Conservation (phyloP, 2,329 filamentous ascomycete species). For the Colletotrichum spaethianum region DNA sequence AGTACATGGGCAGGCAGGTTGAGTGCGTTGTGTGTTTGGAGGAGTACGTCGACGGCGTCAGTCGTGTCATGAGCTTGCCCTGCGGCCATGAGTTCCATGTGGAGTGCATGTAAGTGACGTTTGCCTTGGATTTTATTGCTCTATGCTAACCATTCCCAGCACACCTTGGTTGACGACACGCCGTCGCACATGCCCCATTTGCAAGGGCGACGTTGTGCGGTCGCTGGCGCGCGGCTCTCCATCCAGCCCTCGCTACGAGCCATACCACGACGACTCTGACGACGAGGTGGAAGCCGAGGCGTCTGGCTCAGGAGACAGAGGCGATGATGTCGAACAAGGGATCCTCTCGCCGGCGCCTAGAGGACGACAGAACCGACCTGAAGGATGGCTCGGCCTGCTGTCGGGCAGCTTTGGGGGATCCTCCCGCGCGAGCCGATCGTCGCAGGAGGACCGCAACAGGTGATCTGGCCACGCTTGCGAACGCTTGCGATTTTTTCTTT, state of each 20-base stretch:
- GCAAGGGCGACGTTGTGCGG: conserved; percentile 94
- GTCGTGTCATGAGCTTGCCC: conserved; percentile 94
- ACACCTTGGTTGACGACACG: conserved; percentile 97
- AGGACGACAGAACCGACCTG: conserved; percentile 45
- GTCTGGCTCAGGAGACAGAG: conserved; percentile 49
- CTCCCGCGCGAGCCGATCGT: conserved; percentile 27
- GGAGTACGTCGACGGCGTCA: conserved; percentile 95
- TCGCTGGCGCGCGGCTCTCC: conserved; percentile 71
- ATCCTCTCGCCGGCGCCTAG: conserved; percentile 46
- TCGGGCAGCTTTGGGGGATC: conserved; percentile 47
- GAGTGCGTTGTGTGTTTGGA: conserved; percentile 98
- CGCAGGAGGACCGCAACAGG: conserved; percentile 37
- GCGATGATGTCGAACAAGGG: conserved; percentile 62
- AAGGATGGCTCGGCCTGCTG: conserved; percentile 57
- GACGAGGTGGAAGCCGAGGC: conserved; percentile 58
- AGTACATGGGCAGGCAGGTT: conserved; percentile 77
- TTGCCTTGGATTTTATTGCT: not conserved
- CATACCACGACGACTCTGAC: conserved; percentile 68
- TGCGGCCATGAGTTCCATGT: conserved; percentile 98
- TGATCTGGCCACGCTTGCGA: not conserved
- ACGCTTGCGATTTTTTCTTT: conserved; percentile 16
- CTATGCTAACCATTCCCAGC: conserved; percentile 61
- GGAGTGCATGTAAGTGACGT: conserved; percentile 91
- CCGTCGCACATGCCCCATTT: conserved; percentile 97
- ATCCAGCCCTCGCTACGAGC: conserved; percentile 67